phyloP scores from a whole-genome alignment of 2,329 filamentous ascomycete genomes.

The Fusarium graminum region DNA sequence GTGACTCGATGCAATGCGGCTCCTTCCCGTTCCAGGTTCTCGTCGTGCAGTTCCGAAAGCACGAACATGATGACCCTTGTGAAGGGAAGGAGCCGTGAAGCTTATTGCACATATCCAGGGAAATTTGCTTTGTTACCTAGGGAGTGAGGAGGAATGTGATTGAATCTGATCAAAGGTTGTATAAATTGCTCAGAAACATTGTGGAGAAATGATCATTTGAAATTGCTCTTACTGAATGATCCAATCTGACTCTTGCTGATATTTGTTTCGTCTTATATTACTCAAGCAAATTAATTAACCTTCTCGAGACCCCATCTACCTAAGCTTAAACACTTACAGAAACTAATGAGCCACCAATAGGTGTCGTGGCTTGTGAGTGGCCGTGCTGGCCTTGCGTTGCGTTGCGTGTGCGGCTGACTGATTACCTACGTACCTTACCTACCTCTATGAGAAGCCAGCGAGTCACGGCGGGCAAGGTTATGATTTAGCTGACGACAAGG shows the following conservation, averaged over 20 bases:
- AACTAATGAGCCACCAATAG: slow-evolving; percentile 13
- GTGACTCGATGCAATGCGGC: slow-evolving; percentile 1
- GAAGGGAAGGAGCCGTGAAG: not conserved
- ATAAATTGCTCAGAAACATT: slow-evolving; percentile 24
- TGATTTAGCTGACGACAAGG: slow-evolving; percentile 48
- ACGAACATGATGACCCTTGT: slow-evolving; percentile 2
- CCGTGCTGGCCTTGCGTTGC: slow-evolving; percentile 7
- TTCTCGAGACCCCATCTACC: not conserved
- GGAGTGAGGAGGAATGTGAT: slow-evolving; percentile 6
- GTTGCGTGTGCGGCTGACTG: slow-evolving; percentile 34
- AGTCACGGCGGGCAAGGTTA: not conserved
- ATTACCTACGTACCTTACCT: slow-evolving; percentile 22
- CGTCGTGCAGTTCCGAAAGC: slow-evolving; percentile 1
- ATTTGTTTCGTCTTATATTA: not conserved
- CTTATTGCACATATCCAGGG: not conserved
- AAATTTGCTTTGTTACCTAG: not conserved
- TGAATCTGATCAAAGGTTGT: not conserved
- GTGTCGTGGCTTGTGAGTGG: slow-evolving; percentile 38
- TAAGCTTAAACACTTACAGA: not conserved
- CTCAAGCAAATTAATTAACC: not conserved
- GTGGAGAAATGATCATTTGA: not conserved
- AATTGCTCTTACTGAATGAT: not conserved
- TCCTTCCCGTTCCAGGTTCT: slow-evolving; percentile 13
- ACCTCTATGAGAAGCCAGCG: not conserved
- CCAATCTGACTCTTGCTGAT: not conserved